Percentiles rank a stretch among this genome's conserved stretches.
Conservation (phyloP, 192 early-diverging fungal genomes). For the Mortierella alpina region DNA sequence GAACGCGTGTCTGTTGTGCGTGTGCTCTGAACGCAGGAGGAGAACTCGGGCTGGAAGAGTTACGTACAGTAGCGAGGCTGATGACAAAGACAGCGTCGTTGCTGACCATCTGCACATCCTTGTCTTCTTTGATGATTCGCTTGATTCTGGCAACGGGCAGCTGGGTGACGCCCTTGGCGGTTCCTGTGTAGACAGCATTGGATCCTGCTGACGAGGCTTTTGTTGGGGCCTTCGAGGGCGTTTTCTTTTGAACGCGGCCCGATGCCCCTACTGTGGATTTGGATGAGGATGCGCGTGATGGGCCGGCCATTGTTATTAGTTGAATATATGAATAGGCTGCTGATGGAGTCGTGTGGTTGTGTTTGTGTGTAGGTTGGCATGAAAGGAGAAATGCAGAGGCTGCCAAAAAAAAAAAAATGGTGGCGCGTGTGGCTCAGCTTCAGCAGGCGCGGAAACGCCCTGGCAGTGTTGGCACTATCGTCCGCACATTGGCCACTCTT, state of each 20-base stretch:
- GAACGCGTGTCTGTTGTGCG: neutral
- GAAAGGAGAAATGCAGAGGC: too few species aligned
- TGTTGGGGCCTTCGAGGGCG: neutral
- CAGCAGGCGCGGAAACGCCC: too few species aligned
- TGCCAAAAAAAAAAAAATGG: too few species aligned
- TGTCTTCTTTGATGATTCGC: slow-evolving; percentile 81
- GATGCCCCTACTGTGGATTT: slow-evolving; percentile 11
- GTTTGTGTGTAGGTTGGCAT: too few species aligned
- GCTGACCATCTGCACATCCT: slow-evolving; percentile 75
- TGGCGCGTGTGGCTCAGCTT: too few species aligned
- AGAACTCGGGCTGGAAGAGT: neutral
- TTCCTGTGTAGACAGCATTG: slow-evolving; percentile 10
- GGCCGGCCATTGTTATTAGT: too few species aligned
- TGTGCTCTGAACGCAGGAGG: too few species aligned
- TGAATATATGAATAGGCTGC: too few species aligned
- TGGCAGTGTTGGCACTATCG: too few species aligned
- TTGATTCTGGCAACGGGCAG: slow-evolving; percentile 76
- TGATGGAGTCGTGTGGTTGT: too few species aligned
- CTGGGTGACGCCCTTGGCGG: slow-evolving; percentile 60
- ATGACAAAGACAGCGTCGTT: slow-evolving; percentile 76
- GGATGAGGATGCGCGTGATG: neutral
- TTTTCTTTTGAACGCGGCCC: slow-evolving; percentile 27
- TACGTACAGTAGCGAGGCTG: slow-evolving; percentile 69
- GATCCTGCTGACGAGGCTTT: neutral
- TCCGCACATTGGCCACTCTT: too few species aligned